phyloP scores from a whole-genome alignment of 805 yeast species.

The Teunomyces panamensis region DNA sequence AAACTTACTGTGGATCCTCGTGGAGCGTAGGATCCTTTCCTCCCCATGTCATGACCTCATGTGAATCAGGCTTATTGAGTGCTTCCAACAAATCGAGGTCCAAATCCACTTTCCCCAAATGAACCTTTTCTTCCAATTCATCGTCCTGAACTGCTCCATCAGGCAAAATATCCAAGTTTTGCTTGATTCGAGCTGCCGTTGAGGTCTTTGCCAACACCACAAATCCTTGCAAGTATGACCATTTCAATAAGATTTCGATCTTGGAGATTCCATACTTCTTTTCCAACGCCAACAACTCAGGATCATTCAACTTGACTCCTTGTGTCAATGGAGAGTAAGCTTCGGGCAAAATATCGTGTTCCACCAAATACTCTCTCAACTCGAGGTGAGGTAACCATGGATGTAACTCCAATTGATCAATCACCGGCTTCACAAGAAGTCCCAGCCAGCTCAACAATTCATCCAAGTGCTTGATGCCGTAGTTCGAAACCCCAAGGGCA shows the following conservation, averaged over 20 bases:
- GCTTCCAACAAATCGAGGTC: slow-evolving; percentile 32
- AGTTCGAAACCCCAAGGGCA: slow-evolving; percentile 79
- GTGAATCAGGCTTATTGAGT: slow-evolving; percentile 36
- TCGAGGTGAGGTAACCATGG: slow-evolving; percentile 77
- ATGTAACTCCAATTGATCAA: slow-evolving; percentile 79
- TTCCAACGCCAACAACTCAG: slow-evolving; percentile 49
- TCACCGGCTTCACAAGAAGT: slow-evolving; percentile 46
- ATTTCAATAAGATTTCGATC: slow-evolving; percentile 65
- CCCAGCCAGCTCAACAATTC: slow-evolving; percentile 57
- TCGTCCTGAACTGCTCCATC: slow-evolving; percentile 15
- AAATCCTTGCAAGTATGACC: slow-evolving; percentile 68
- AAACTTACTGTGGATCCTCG: slow-evolving; percentile 8
- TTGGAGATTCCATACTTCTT: slow-evolving; percentile 46
- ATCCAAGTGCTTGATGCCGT: slow-evolving; percentile 55
- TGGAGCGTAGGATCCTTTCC: slow-evolving; percentile 30
- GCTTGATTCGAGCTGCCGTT: slow-evolving; percentile 47
- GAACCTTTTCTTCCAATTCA: slow-evolving; percentile 24
- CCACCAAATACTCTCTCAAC: slow-evolving; percentile 57
- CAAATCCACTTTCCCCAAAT: slow-evolving; percentile 40
- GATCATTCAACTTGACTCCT: slow-evolving; percentile 57
- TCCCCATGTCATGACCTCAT: slow-evolving; percentile 33
- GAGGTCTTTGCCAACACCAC: slow-evolving; percentile 44
- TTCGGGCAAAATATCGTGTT: slow-evolving; percentile 57
- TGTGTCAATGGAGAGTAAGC: slow-evolving; percentile 80
- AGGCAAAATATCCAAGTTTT: slow-evolving; percentile 53